Conservation (phyloP, 495 filamentous ascomycete species). For the Evernia prunastri region DNA sequence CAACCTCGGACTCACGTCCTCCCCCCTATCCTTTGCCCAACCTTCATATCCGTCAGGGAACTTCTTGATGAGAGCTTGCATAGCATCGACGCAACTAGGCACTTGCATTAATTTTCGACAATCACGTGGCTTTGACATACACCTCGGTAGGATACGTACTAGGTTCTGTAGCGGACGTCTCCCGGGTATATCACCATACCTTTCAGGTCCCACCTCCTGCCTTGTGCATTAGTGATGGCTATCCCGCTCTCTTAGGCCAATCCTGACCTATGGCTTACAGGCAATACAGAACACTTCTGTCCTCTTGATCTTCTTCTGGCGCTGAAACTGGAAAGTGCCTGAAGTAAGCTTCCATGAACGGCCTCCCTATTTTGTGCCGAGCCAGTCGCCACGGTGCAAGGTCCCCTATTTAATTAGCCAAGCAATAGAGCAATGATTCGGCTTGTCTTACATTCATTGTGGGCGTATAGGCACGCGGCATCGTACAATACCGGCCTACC, state of each 20-base stretch:
- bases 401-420: slow-evolving; percentile 16
- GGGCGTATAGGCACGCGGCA: slow-evolving; percentile 26
- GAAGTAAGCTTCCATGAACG: slow-evolving; percentile 28
- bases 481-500: slow-evolving; percentile 28
- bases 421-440: background rate
- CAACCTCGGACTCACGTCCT: no score
- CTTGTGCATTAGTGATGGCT: background rate
- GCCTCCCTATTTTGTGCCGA: slow-evolving; percentile 27
- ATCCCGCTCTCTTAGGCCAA: background rate
- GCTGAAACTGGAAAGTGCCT: slow-evolving; percentile 25
- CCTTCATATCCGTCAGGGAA: no score
- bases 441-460: slow-evolving; percentile 30
- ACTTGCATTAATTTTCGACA: no score
- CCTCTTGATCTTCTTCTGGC: slow-evolving; percentile 30
- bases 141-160: slow-evolving; percentile 5
- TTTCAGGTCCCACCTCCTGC: slow-evolving; percentile 19
- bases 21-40: no score
- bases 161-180: slow-evolving; percentile 18
- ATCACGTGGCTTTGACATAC: no score
- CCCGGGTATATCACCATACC: slow-evolving; percentile 14
- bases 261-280: slow-evolving; percentile 20
- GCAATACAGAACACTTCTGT: slow-evolving; percentile 30
- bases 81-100: no score
- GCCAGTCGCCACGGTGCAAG: slow-evolving; percentile 19
- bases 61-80: no score